Conservation (phyloP, 2,329 filamentous ascomycete species). For the Sphaerulina vaccinii region DNA sequence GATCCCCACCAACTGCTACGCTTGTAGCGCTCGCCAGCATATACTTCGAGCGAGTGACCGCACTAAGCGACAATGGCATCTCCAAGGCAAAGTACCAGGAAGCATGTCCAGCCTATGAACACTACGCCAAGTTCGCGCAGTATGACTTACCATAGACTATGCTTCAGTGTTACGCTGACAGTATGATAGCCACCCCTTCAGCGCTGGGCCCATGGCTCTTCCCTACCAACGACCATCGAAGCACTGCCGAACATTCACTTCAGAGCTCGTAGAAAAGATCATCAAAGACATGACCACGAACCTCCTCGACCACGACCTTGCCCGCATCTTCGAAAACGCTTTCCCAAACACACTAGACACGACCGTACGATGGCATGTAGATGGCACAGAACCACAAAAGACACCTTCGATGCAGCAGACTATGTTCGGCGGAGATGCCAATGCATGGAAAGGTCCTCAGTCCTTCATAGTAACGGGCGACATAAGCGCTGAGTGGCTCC, state of each 20-base stretch:
- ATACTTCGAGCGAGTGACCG: conserved; percentile 28
- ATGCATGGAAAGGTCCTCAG: conserved; percentile 74
- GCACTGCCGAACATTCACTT: conserved; percentile 86
- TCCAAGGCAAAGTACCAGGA: conserved; percentile 36
- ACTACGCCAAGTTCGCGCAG: conserved; percentile 41
- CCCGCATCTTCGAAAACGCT: conserved; percentile 85
- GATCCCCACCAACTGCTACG: conserved; percentile 28
- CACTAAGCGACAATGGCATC: conserved; percentile 26
- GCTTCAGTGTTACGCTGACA: conserved; percentile 16
- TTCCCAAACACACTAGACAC: conserved; percentile 79
- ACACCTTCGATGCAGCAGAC: conserved; percentile 37
- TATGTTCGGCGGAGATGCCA: conserved; percentile 26
- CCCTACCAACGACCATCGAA: conserved; percentile 81
- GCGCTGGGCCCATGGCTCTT: conserved; percentile 72
- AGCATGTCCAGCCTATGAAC: conserved; percentile 42
- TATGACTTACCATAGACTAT: conserved; percentile 21
- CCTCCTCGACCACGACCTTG: conserved; percentile 82
- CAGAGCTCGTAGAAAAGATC: conserved; percentile 80
- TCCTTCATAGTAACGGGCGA: conserved; percentile 86
- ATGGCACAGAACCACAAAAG: conserved; percentile 52
- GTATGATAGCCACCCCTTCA: conserved; percentile 66
- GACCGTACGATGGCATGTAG: conserved; percentile 82
- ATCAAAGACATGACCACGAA: conserved; percentile 77
- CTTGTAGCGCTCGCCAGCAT: conserved; percentile 34
- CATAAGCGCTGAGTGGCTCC: conserved; percentile 89